Base-by-base conservation (phyloP, 1,139 yeast species). In the Saccharomyces hybrid region DNA sequence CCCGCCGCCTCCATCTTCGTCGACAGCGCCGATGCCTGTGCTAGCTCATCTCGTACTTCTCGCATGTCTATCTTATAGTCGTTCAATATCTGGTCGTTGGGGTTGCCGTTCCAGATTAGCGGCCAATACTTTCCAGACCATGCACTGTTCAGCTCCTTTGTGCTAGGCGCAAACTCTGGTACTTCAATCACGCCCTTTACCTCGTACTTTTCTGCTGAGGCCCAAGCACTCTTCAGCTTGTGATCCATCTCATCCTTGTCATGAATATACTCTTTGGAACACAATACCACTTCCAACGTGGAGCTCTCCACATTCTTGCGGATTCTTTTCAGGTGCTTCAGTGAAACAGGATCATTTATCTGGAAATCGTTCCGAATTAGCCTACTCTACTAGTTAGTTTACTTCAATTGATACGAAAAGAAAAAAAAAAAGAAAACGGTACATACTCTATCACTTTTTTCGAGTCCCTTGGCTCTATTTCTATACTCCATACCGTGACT, bases 101-200 rank as follows among this genome's bases (percentile, higher is more conserved):
- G 95, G 64, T 91, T 88, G 0, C 98, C 98, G 61, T 90, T 84
- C 98, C 98, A 93, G 34, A 89, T 77, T 56, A 88, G 73, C 0
- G 98, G 98, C 99, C 99, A 93, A 59, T 79, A 80, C 34, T 68
- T 59, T 1, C 66, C 58, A 1, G 91, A 78, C 97, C 97, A 90
- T 48, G 74, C 73, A 0, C 70, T 59, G 7, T 86, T 78, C 14
- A 81, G 70, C 26, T 84, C 89, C 63, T 84, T 86, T 1, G 88
- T 82, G 4, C 77, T 71, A 0, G 95, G 91, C 26, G 78, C 77
- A 55, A 73, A 74, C 42, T 63, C 62, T 0, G 93, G 87, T 2
- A 84, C 78, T 1, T 64, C 59, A 8, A 64, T 34, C 3, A 52
- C 57, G 6, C 56, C 56, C 9, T 63, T 69, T 3, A 77, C 68